Evolutionary conservation across 805 yeast genomes (phyloP).

Genomic region (Cyberlindnera amylophila): DNA sequence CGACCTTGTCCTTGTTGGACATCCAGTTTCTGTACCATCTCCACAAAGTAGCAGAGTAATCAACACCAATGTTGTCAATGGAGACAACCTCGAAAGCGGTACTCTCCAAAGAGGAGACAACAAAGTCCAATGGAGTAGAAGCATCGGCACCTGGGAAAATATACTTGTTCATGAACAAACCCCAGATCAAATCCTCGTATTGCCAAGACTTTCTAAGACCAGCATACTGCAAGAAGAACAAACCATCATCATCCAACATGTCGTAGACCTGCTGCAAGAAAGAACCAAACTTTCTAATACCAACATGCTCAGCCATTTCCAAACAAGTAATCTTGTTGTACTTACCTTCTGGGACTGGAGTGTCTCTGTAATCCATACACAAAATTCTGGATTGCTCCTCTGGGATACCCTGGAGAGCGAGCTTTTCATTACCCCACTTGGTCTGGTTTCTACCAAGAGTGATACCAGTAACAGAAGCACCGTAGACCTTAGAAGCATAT

Average conservation of each 20-base stretch:
- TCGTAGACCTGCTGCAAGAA: constrained; percentile 80
- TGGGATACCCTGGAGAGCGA: constrained; percentile 64
- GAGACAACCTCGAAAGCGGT: constrained; percentile 83
- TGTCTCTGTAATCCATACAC: constrained; percentile 86
- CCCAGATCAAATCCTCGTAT: constrained; percentile 92
- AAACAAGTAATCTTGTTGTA: constrained; percentile 87
- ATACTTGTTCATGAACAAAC: constrained; percentile 92
- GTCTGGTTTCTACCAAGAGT: constrained; percentile 91
- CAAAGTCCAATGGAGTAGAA: constrained; percentile 87
- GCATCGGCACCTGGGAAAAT: constrained; percentile 98
- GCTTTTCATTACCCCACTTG: constrained; percentile 75
- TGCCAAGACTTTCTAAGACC: constrained; percentile 93
- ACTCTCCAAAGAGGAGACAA: constrained; percentile 69
- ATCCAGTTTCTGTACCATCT: constrained; percentile 95
- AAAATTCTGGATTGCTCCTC: constrained; percentile 69
- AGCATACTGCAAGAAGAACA: constrained; percentile 83
- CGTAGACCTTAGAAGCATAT: constrained; percentile 75
- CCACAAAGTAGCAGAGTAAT: constrained; percentile 87
- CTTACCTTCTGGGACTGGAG: constrained; percentile 65
- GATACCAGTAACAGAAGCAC: constrained; percentile 84
- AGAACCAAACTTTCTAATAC: constrained; percentile 74
- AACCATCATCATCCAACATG: constrained; percentile 88
- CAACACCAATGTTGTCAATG: constrained; percentile 87
- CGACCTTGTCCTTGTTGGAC: constrained; percentile 71
- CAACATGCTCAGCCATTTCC: constrained; percentile 97